Evolutionary conservation across 2,329 filamentous ascomycete genomes (phyloP), one percentile per base, ranked within the genome.

Genomic region (Scedosporium minutisporum): DNA sequence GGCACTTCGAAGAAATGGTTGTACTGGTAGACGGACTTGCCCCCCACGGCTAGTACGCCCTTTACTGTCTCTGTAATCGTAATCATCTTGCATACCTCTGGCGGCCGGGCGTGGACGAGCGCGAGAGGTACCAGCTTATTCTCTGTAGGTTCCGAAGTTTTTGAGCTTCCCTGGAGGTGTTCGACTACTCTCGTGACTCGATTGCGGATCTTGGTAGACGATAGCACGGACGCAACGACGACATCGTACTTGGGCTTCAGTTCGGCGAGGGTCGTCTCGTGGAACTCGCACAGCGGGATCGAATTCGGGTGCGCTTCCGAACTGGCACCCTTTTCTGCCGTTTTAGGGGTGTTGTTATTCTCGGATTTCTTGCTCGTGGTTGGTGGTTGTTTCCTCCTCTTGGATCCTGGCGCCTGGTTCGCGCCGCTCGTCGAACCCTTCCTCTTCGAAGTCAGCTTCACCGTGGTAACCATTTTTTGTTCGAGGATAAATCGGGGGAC

Each of bases 31-130:
- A 80, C 85, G 58, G 74, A 66, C 64, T 74, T 76, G 3, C 76
- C 77, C 48, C 76, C 72, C 60, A 78, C 76, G 38, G 69, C 74
- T 61, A 88, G 73, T 57, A 84, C 75, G 46, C 81, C 75, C 71
- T 88, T 87, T 63, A 79, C 80, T 44, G 89, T 85, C 72, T 91
- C 88, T 55, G 80, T 80, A 57, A 91, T 81, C 3, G 83, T 87
- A 67, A 90, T 82, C 68, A 90, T 77, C 72, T 91, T 92, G 72
- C 78, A 79, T 1, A 83, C 79, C 3, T 84, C 80, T 9, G 71
- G 64, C 0, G 80, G 75, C 21, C 79, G 78, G 38, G 82, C 80
- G 67, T 83, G 77, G 18, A 86, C 71, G 46, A 86, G 70, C n/a
- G 77, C 76, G 14, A 78, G 68, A 9, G 72, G 71, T 69, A 71